These are phyloP conservation scores for Candida nitratophila DNA, from an alignment of 805 yeast species.

Conservation along the genomic window DNA sequence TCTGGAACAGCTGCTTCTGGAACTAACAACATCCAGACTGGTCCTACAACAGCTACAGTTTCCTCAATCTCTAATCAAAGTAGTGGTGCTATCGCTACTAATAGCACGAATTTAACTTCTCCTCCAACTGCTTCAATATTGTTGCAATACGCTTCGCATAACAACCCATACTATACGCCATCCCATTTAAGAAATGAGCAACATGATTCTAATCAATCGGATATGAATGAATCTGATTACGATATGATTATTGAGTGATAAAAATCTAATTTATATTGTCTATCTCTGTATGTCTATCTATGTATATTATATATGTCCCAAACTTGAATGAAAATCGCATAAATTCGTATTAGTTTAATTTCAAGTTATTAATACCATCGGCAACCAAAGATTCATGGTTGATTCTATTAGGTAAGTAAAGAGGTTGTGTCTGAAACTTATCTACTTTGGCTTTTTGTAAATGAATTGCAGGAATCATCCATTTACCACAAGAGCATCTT, in stretches of 20 bases:
- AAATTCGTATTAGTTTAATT: background rate
- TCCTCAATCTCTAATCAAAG: background rate
- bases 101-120: slow-evolving; percentile 10
- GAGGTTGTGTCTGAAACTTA: slow-evolving; percentile 29
- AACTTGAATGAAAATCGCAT: too few relatives aligned
- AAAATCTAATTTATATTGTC: background rate
- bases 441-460: slow-evolving; percentile 79
- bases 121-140: slow-evolving; percentile 11
- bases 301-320: background rate
- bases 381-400: background rate
- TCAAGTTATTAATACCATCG: background rate
- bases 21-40: slow-evolving; percentile 4
- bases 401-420: slow-evolving; percentile 1
- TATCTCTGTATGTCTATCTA: background rate
- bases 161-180: slow-evolving; percentile 2
- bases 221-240: slow-evolving; percentile 17
- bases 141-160: background rate
- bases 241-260: slow-evolving; percentile 24
- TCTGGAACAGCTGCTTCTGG: slow-evolving; percentile 1
- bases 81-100: too few relatives aligned
- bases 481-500: slow-evolving; percentile 87
- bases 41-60: background rate
- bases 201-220: background rate
- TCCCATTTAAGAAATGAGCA: slow-evolving; percentile 10
- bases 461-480: slow-evolving; percentile 92